Conservation (phyloP, 1,284 basidiomycete genomes). For the Sanghuangporus sanghuang region DNA sequence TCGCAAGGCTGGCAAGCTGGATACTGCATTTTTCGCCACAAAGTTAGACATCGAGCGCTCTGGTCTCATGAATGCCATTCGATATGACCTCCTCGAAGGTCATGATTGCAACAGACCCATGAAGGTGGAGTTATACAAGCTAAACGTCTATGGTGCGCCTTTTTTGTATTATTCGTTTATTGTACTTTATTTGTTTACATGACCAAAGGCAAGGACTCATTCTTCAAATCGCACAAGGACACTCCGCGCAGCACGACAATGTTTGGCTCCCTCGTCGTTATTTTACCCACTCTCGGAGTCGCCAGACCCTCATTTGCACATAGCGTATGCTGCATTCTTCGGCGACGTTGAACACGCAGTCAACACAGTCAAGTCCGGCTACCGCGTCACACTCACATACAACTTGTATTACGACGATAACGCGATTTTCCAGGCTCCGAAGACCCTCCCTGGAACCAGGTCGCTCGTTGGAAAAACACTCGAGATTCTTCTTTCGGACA, state of each 20-base stretch:
- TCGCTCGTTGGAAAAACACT: slow-evolving; percentile 17
- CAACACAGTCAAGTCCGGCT: slow-evolving; percentile 31
- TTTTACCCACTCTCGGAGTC: slow-evolving; percentile 18
- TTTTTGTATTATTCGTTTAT: not conserved
- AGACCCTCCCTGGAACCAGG: not conserved
- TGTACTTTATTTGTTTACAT: too few relatives aligned
- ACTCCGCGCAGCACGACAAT: too few relatives aligned
- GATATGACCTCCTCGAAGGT: not conserved
- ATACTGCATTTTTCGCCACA: slow-evolving; percentile 8
- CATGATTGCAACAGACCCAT: not conserved
- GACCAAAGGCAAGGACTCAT: too few relatives aligned
- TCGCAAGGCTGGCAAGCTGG: slow-evolving; percentile 17
- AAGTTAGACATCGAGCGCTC: slow-evolving; percentile 6
- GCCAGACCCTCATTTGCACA: not conserved
- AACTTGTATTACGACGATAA: slow-evolving; percentile 28
- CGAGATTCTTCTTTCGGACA: slow-evolving; percentile 23
- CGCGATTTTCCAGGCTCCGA: not conserved
- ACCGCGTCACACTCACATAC: slow-evolving; percentile 39
- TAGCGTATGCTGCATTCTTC: not conserved
- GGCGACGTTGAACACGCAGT: slow-evolving; percentile 43
- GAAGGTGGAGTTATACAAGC: slow-evolving; percentile 13
- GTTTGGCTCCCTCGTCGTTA: slow-evolving; percentile 14
- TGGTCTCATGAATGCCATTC: slow-evolving; percentile 1
- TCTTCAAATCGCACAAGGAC: too few relatives aligned
- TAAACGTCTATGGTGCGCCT: slow-evolving; percentile 14